Evolutionary conservation across 2,329 filamentous ascomycete genomes (phyloP).

Genomic region (Phaeosphaeria sp.): DNA sequence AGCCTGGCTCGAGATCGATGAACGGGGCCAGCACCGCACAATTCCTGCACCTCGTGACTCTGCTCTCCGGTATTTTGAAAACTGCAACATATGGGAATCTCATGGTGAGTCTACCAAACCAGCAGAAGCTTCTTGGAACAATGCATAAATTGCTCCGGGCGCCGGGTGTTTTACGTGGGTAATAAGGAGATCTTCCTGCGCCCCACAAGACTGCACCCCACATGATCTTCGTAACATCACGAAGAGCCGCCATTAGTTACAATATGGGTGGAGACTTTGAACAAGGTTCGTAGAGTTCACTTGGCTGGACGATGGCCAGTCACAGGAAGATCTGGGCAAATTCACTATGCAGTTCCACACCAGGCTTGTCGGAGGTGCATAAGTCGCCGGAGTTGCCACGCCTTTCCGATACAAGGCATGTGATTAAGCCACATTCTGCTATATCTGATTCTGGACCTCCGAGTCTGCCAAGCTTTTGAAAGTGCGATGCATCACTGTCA

Average conservation of each 20-base stretch:
- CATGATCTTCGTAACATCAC: conserved; percentile 22
- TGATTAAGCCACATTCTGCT: conserved; percentile 12
- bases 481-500: conserved; percentile 17
- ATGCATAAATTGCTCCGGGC: conserved; percentile 12
- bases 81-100: too few relatives aligned
- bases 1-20: not conserved
- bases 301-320: not conserved
- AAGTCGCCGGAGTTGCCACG: not conserved
- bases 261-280: conserved; percentile 19
- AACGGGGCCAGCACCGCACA: not conserved
- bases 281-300: conserved; percentile 20
- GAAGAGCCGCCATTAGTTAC: conserved; percentile 20
- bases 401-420: conserved; percentile 9
- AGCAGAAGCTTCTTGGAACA: not conserved
- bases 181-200: conserved; percentile 31
- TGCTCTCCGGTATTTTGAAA: too few relatives aligned
- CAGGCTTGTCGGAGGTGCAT: not conserved
- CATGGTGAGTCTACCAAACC: not conserved
- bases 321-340: not conserved
- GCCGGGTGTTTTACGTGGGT: conserved; percentile 33
- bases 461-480: conserved; percentile 23
- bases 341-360: not conserved
- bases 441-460: not conserved
- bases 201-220: conserved; percentile 34
- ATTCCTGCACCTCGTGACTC: not conserved